Base-by-base conservation (phyloP, 2,329 filamentous ascomycete species). In the Colletotrichum sansevieriae region DNA sequence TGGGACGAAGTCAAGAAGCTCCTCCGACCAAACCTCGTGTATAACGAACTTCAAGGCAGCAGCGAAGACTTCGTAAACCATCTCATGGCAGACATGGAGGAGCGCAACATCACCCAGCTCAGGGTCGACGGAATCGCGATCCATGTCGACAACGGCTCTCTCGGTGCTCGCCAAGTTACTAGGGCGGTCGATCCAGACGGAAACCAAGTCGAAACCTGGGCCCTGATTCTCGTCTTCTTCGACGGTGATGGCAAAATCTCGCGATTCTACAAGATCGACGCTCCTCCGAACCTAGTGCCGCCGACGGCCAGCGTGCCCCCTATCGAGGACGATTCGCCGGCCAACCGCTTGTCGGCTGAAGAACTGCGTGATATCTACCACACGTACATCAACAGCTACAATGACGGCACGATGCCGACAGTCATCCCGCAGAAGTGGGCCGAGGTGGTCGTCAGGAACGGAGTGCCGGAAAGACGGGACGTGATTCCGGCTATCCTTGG, bases 331-430 rank as follows among this genome's bases (percentile, higher is more conserved):
- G n/a, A 37, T 4, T 8, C 22, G 12, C 13, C 41, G 10, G 39
- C 12, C 41, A 63, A n/a, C 13, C 43, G 22, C 1, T 4, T 63
- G 9, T 63, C 64, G 11, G 58, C 59, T 3, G 25, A 49, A 7
- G 43, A 33, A 15, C 3, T 67, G 33, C 18, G 7, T 2, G 12
- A 4, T 3, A 12, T 20, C 10, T 63, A 67, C 52, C 44, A 33
- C 22, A 33, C 33, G 4, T 63, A 67, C 37, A 67, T 67, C 52
- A 43, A 57, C 8, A 63, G 59, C 15, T 63, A 58, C 59, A 64
- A 67, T 44, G 15, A 44, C 4, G 65, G 65, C 2, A 41, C 43
- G 9, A 44, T 58, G 51, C 18, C 22, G 43, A 18, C 18, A 1
- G 52, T 52, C 10, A 9, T 67, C 2, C 51, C 59, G n/a, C 43